phyloP scores from a whole-genome alignment of 2,329 filamentous ascomycete genomes.

The Aspergillus sp. region DNA sequence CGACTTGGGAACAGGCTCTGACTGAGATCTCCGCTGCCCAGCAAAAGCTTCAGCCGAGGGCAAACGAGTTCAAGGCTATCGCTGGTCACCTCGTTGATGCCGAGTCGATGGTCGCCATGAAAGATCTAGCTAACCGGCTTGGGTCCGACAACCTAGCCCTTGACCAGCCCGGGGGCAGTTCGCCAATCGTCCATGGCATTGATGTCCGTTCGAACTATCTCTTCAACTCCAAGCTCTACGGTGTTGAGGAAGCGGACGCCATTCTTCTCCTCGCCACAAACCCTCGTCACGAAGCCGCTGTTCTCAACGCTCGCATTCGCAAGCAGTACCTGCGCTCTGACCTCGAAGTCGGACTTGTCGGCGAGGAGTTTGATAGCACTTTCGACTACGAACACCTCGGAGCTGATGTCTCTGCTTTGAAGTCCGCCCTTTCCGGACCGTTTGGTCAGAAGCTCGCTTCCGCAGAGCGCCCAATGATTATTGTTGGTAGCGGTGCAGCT shows the following conservation, averaged over 20 bases:
- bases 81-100: constrained; percentile 86
- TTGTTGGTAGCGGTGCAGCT: constrained; percentile 83
- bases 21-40: constrained; percentile 77
- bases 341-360: constrained; percentile 83
- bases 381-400: constrained; percentile 94
- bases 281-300: constrained; percentile 87
- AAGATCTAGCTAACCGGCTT: constrained; percentile 93
- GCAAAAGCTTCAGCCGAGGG: constrained; percentile 69
- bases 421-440: constrained; percentile 71
- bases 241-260: constrained; percentile 85
- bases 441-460: constrained; percentile 88
- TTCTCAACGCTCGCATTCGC: constrained; percentile 89
- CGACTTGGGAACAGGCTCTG: constrained; percentile 91
- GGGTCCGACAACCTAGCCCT: constrained; percentile 92
- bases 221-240: constrained; percentile 92
- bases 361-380: constrained; percentile 84
- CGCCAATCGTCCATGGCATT: constrained; percentile 81
- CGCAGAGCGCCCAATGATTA: constrained; percentile 91
- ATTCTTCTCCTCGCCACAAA: constrained; percentile 93
- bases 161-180: constrained; percentile 75
- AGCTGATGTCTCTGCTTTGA: constrained; percentile 66
- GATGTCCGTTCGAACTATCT: constrained; percentile 91
- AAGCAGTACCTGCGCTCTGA: constrained; percentile 98
- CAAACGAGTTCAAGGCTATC: constrained; percentile 91
- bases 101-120: constrained; percentile 90